These are phyloP conservation scores for Xylaria sp. DNA, from an alignment of 2,329 filamentous ascomycete species.

Conservation along the genomic window DNA sequence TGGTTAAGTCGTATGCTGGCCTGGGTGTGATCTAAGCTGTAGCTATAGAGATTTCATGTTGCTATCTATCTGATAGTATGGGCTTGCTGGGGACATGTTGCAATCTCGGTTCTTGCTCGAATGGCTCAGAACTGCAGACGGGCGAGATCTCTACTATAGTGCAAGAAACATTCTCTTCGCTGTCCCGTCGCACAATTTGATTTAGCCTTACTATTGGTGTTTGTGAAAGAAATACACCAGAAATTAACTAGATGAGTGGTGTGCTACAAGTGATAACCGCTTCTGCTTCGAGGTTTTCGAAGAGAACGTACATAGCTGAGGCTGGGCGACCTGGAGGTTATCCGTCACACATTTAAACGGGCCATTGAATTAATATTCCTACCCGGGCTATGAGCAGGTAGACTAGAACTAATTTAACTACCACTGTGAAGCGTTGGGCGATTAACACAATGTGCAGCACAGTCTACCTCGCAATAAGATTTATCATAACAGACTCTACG, in stretches of 20 bases:
- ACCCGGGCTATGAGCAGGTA: no score
- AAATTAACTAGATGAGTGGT: no score
- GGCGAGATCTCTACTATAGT: not conserved
- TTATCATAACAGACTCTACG: no score
- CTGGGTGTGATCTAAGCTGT: constrained; percentile 22
- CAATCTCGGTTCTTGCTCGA: not conserved
- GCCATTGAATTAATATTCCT: no score
- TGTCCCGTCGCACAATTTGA: not conserved
- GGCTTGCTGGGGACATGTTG: not conserved
- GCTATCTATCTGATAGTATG: not conserved
- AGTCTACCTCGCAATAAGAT: not conserved
- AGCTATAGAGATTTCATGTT: not conserved
- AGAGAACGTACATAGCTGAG: no score
- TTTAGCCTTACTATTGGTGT: no score
- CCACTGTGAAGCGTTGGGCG: not conserved
- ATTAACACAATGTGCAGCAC: not conserved
- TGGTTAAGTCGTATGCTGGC: constrained; percentile 39
- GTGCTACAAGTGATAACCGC: no score
- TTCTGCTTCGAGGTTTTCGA: no score
- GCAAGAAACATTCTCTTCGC: not conserved
- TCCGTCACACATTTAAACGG: no score
- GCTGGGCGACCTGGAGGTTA: no score
- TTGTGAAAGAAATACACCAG: no score
- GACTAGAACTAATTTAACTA: no score
- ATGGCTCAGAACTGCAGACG: not conserved